Base-by-base conservation (phyloP, 1,139 yeast species). In the Protomyces macrosporus region DNA sequence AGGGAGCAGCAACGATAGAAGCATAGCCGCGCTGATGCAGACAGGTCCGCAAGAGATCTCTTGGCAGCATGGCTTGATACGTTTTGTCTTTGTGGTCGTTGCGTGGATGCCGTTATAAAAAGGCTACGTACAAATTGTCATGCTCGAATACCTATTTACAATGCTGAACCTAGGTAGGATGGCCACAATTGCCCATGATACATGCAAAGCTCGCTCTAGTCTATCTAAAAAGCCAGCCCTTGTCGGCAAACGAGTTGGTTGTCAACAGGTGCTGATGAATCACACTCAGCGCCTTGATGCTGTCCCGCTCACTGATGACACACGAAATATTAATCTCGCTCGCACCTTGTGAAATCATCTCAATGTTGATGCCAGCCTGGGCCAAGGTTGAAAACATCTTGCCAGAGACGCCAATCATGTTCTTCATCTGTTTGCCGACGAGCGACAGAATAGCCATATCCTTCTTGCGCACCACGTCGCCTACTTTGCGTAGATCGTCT, bases 341-440 rank as follows among this genome's bases (percentile, higher is more conserved):
- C 40, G 98, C 97, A 70, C 98, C 98, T 79, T 93, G 98, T 65
- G 91, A 84, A 73, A 93, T 93, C 98, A 93, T 93, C 75, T 93
- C 98, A 71, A 93, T 90, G 76, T 93, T 93, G 72, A 93, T 88
- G 64, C 83, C 84, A 71, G 93, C 96, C 72, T 89, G 95, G 4
- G 98, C 98, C 71, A 93, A 79, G 2, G 95, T 90, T 69, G 91
- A 86, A 77, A 93, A 93, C 97, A 93, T 93, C 69, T 90, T 87
- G 53, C 98, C 97, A 0, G 98, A 98, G 72, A 90, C 91, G 73
- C 98, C 98, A 68, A 93, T 88, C 73, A 88, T 84, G 73, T 90
- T 96, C 72, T 90, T 93, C 98, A 93, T 93, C 74, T 93, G 96
- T 72, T 89, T 90, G 52, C 98, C 98, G 55, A 93, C 98, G 63